Evolutionary conservation across 2,329 filamentous ascomycete genomes (phyloP).

Genomic region (Periconia macrospinosa): DNA sequence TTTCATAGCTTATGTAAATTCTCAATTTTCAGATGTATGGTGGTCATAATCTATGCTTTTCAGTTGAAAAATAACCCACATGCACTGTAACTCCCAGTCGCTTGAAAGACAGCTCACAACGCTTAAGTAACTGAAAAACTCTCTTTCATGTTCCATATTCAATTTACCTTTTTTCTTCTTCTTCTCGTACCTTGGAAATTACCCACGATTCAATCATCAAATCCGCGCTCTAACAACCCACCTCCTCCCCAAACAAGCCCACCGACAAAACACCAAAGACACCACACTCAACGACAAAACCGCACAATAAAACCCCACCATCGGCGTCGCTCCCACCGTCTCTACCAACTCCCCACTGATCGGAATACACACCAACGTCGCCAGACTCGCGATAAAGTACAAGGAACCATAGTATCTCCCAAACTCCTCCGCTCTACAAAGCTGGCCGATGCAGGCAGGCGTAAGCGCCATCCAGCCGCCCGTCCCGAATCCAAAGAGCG

Average conservation of each 20-base stretch:
- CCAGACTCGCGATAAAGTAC: conserved; percentile 41
- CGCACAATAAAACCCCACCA: conserved; percentile 40
- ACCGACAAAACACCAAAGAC: conserved; percentile 36
- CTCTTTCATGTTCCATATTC: no score
- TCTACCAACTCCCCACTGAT: conserved; percentile 40
- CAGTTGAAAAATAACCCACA: no score
- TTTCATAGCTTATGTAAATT: not conserved
- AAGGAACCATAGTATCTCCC: conserved; percentile 56
- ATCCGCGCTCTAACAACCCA: conserved; percentile 31
- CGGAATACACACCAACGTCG: conserved; percentile 39
- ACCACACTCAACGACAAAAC: conserved; percentile 34
- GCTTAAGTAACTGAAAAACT: no score
- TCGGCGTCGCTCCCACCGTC: conserved; percentile 32
- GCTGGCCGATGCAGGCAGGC: conserved; percentile 52
- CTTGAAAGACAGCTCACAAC: no score
- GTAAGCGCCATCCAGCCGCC: conserved; percentile 50
- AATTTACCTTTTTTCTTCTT: no score
- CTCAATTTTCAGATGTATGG: not conserved
- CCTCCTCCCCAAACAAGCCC: conserved; percentile 37
- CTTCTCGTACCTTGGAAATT: no score
- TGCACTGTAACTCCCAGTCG: no score
- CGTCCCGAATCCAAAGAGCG: conserved; percentile 52
- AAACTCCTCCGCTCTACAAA: conserved; percentile 51
- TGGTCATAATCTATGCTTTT: no score
- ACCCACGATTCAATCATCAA: not conserved